Conservation (phyloP, 1,284 basidiomycete species). For the Pisolithus thermaeus region DNA sequence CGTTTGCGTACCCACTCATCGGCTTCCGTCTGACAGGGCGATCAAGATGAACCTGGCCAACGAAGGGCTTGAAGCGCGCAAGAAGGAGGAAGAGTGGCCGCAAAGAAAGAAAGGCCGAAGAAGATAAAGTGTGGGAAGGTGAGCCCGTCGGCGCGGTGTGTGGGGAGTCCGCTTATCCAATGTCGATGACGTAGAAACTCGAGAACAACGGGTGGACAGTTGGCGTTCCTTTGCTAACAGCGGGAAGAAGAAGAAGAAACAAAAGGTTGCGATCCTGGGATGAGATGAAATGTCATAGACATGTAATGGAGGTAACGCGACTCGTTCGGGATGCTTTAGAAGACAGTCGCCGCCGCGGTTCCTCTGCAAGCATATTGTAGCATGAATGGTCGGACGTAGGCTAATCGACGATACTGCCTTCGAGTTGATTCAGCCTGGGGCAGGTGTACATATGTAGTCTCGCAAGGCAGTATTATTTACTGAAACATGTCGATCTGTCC, state of each 20-base stretch:
- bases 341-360: no score
- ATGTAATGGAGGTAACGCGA: background rate
- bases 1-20: slow-evolving; percentile 1
- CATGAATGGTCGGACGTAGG: no score
- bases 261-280: slow-evolving; percentile 61
- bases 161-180: background rate
- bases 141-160: slow-evolving; percentile 11
- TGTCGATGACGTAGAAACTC: slow-evolving; percentile 42
- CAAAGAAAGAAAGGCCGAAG: slow-evolving; percentile 74
- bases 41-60: slow-evolving; percentile 84
- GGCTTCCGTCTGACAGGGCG: slow-evolving; percentile 43
- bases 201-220: slow-evolving; percentile 76
- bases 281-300: slow-evolving; percentile 28
- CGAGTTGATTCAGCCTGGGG: no score
- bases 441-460: no score
- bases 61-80: slow-evolving; percentile 76
- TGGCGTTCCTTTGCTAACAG: slow-evolving; percentile 65
- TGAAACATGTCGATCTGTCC: no score
- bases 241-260: slow-evolving; percentile 73
- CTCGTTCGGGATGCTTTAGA: background rate
- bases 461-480: no score
- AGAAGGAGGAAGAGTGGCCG: slow-evolving; percentile 72
- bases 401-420: no score
- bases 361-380: no score
- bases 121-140: slow-evolving; percentile 82